Conservation (phyloP, 768 basidiomycete species). For the Tylopilus sp. region DNA sequence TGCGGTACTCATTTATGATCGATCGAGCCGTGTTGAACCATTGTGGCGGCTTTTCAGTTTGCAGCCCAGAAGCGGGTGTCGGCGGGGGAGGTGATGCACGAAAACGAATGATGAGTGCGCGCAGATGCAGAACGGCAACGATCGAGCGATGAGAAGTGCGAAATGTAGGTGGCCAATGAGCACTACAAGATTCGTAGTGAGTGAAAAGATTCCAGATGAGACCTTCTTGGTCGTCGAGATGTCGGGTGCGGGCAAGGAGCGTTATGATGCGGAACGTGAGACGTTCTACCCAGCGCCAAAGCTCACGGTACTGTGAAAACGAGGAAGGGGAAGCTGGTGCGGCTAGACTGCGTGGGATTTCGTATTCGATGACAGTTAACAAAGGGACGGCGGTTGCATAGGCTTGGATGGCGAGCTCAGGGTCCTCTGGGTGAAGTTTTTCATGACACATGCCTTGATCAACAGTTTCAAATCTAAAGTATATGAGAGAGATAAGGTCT, state of each 20-base stretch:
- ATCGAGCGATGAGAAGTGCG: constrained; percentile 72
- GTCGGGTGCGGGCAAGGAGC: constrained; percentile 49
- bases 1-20: constrained; percentile 68
- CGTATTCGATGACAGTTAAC: constrained; percentile 45
- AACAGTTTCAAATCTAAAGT: not conserved
- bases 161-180: constrained; percentile 78
- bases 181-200: constrained; percentile 57
- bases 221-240: constrained; percentile 33
- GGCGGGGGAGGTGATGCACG: constrained; percentile 19
- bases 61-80: constrained; percentile 16
- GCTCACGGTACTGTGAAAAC: constrained; percentile 70
- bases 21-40: constrained; percentile 68
- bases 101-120: constrained; percentile 61
- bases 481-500: constrained; percentile 11
- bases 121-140: constrained; percentile 67
- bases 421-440: constrained; percentile 46
- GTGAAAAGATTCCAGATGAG: constrained; percentile 62
- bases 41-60: constrained; percentile 34
- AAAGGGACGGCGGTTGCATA: constrained; percentile 58
- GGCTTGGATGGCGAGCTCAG: constrained; percentile 48
- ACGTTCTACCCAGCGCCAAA: constrained; percentile 84
- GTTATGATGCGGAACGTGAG: constrained; percentile 79
- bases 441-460: constrained; percentile 74
- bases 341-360: constrained; percentile 38
- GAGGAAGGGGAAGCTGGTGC: constrained; percentile 35